Conservation (phyloP, 2,329 filamentous ascomycete genomes). For the Eutypella sp. region DNA sequence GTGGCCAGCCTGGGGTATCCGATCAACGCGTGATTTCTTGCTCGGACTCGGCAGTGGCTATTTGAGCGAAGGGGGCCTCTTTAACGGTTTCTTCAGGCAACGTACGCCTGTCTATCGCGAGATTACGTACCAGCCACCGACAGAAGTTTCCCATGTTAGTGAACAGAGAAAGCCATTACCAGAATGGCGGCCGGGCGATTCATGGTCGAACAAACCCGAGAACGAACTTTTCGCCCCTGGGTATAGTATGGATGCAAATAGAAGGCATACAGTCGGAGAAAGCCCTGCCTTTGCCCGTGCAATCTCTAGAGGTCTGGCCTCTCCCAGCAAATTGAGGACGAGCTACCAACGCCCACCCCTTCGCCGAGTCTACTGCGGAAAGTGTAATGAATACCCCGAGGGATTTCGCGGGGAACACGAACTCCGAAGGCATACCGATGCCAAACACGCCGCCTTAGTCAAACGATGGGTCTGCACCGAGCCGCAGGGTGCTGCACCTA, state of each 20-base stretch:
- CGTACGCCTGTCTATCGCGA: constrained; percentile 29
- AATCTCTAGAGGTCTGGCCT: constrained; percentile 35
- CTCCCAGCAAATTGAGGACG: constrained; percentile 37
- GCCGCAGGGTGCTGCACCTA: constrained; percentile 33
- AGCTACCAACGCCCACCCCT: constrained; percentile 53
- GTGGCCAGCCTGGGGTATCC: constrained; percentile 43
- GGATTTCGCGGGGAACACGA: constrained; percentile 92
- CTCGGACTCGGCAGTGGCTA: constrained; percentile 42
- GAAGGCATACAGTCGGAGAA: constrained; percentile 44
- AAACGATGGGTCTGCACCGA: constrained; percentile 54
- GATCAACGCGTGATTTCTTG: constrained; percentile 46
- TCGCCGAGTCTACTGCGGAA: constrained; percentile 68
- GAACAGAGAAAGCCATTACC: constrained; percentile 33
- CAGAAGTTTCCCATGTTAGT: constrained; percentile 26
- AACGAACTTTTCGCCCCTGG: constrained; percentile 18
- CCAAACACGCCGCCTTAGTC: constrained; percentile 50
- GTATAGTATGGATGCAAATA: constrained; percentile 25
- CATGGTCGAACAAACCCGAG: constrained; percentile 30
- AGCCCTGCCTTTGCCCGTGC: constrained; percentile 37
- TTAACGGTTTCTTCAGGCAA: constrained; percentile 38
- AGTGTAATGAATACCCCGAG: constrained; percentile 76
- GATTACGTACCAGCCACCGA: constrained; percentile 27
- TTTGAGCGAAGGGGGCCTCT: constrained; percentile 29
- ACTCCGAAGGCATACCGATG: constrained; percentile 61
- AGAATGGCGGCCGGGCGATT: constrained; percentile 35